Percentiles rank a stretch among this genome's conserved stretches.
Conservation (phyloP, 768 basidiomycete species). For the Tricholomella constricta region DNA sequence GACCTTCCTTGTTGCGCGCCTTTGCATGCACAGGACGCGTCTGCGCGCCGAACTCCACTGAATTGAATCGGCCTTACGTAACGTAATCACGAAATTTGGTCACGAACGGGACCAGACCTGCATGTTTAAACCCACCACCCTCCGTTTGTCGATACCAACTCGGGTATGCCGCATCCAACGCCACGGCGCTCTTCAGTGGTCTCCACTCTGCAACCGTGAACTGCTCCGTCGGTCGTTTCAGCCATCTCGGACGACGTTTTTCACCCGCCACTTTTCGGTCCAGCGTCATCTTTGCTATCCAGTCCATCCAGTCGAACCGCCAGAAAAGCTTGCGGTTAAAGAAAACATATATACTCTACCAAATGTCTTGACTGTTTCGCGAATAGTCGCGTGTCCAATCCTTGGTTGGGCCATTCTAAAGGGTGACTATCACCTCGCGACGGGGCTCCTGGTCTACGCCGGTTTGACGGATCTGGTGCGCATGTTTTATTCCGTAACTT, state of each 20-base stretch:
- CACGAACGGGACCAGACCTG: background rate
- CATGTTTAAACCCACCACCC: constrained; percentile 14
- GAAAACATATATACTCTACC: constrained; percentile 97
- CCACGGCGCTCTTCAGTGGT: background rate
- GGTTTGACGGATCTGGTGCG: constrained; percentile 91
- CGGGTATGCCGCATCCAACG: constrained; percentile 7
- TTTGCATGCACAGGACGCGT: no score
- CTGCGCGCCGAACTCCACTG: no score
- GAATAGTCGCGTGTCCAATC: constrained; percentile 86
- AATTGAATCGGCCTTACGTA: no score
- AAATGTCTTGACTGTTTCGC: constrained; percentile 84
- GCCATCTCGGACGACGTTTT: background rate
- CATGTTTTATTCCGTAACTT: constrained; percentile 17
- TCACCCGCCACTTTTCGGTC: constrained; percentile 23
- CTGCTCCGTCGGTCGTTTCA: background rate
- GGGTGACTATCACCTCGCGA: constrained; percentile 79
- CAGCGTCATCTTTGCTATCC: constrained; percentile 14
- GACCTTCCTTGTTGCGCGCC: no score
- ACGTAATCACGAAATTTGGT: background rate
- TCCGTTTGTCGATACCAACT: constrained; percentile 6
- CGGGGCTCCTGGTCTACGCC: constrained; percentile 83
- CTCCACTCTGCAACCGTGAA: background rate
- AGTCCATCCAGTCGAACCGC: constrained; percentile 14
- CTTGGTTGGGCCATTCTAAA: constrained; percentile 90
- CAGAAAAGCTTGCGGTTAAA: constrained; percentile 40